Evolutionary conservation across 805 yeast species (phyloP).

Genomic region (Nadsonia fulvescens): DNA sequence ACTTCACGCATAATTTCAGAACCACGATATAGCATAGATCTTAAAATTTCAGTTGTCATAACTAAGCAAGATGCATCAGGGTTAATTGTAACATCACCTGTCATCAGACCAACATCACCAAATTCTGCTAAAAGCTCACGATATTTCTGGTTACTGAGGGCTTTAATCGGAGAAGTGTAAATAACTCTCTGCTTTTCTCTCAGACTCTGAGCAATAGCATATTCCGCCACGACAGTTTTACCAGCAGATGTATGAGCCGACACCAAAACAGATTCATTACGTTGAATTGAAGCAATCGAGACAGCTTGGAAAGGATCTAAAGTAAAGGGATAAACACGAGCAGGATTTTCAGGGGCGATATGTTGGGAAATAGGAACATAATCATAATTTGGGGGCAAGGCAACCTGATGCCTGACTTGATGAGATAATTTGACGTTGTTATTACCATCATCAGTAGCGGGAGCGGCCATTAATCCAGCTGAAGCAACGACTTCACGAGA

Average conservation of each 20-base stretch:
- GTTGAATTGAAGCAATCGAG: constrained; percentile 86
- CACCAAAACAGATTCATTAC: constrained; percentile 85
- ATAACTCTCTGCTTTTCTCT: constrained; percentile 85
- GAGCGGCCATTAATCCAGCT: constrained; percentile 39
- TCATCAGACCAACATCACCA: constrained; percentile 95
- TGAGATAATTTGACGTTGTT: constrained; percentile 52
- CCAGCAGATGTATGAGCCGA: constrained; percentile 98
- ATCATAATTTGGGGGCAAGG: constrained; percentile 81
- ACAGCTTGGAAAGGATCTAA: constrained; percentile 97
- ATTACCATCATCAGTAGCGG: constrained; percentile 20
- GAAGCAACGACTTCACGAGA: constrained; percentile 77
- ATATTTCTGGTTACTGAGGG: constrained; percentile 84
- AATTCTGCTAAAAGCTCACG: constrained; percentile 84
- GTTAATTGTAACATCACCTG: constrained; percentile 96
- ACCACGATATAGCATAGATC: constrained; percentile 94
- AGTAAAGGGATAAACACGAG: constrained; percentile 79
- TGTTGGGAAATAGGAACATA: constrained; percentile 82
- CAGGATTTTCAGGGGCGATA: constrained; percentile 46
- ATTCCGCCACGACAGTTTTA: constrained; percentile 92
- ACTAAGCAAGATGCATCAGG: constrained; percentile 97
- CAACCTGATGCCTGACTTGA: constrained; percentile 95
- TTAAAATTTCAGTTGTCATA: constrained; percentile 95
- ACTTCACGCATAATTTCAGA: constrained; percentile 97
- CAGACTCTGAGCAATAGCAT: constrained; percentile 90
- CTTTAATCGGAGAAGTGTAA: constrained; percentile 90